These are phyloP conservation scores for Paralagenidium karlingii DNA, from an alignment of 352 stramenopile genomes.

Conservation along the genomic window DNA sequence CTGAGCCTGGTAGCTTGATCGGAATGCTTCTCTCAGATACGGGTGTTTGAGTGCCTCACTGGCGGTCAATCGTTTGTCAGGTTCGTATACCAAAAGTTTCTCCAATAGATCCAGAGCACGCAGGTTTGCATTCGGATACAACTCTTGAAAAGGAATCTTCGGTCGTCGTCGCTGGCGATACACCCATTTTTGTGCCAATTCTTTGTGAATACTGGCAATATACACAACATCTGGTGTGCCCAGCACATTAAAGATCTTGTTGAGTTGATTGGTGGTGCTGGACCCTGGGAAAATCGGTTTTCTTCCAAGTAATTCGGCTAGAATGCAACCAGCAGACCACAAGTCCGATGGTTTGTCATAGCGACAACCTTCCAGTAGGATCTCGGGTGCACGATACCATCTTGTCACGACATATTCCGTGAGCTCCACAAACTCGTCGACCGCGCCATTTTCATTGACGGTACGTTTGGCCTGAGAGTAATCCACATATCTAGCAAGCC, in stretches of 20 bases:
- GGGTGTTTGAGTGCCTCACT: slow-evolving; percentile 92
- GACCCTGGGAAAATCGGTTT: slow-evolving; percentile 93
- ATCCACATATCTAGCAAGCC: slow-evolving; percentile 74
- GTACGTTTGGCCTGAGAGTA: slow-evolving; percentile 42
- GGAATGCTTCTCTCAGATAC: slow-evolving; percentile 78
- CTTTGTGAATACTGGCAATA: slow-evolving; percentile 51
- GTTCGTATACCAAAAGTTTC: slow-evolving; percentile 59
- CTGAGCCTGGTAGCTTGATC: slow-evolving; percentile 13
- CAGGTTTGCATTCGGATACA: slow-evolving; percentile 65
- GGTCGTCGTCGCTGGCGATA: slow-evolving; percentile 38
- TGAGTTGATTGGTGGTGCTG: slow-evolving; percentile 94
- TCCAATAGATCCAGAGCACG: slow-evolving; percentile 57
- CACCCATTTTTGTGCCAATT: slow-evolving; percentile 55
- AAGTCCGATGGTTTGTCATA: slow-evolving; percentile 71
- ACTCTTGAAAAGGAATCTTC: slow-evolving; percentile 49
- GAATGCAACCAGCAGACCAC: slow-evolving; percentile 90
- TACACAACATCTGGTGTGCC: slow-evolving; percentile 72
- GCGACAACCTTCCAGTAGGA: slow-evolving; percentile 82
- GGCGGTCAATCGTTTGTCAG: slow-evolving; percentile 63
- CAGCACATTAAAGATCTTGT: slow-evolving; percentile 92
- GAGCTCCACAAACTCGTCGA: slow-evolving; percentile 44
- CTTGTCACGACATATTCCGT: slow-evolving; percentile 71
- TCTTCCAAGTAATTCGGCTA: slow-evolving; percentile 91
- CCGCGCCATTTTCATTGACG: slow-evolving; percentile 12
- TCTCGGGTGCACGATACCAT: slow-evolving; percentile 80